Evolutionary conservation across 1,284 basidiomycete genomes (phyloP).

Genomic region (Sanghuangporus weigelae): DNA sequence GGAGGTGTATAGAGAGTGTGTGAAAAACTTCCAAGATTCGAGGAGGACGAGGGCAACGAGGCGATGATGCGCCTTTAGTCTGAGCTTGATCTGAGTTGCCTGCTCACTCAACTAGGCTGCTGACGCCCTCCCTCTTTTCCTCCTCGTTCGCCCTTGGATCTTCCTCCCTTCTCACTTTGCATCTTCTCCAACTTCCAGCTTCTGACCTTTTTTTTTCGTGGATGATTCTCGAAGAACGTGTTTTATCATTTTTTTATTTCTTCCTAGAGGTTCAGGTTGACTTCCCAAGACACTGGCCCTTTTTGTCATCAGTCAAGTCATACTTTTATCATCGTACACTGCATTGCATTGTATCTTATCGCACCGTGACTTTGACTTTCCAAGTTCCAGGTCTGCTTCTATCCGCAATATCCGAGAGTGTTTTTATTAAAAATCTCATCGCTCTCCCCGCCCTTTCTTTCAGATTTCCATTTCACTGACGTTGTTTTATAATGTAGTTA

Average conservation of each 20-base stretch:
- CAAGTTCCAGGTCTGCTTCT: too few relatives aligned
- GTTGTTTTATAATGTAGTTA: not conserved
- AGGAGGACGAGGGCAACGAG: not conserved
- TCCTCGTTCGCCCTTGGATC: not conserved
- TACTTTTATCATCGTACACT: not conserved
- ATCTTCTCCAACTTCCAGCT: not conserved
- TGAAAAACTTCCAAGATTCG: slow-evolving; percentile 41
- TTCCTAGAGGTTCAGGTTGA: too few relatives aligned
- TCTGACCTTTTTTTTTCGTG: too few relatives aligned
- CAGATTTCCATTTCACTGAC: not conserved
- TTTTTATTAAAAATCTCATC: too few relatives aligned
- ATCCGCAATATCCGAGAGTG: too few relatives aligned
- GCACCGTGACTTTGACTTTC: not conserved
- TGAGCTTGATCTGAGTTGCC: not conserved
- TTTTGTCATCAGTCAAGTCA: too few relatives aligned
- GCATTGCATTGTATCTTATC: not conserved
- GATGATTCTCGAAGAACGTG: too few relatives aligned
- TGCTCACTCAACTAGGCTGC: too few relatives aligned
- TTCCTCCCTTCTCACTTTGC: not conserved
- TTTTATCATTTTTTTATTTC: too few relatives aligned
- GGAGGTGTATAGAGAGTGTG: slow-evolving; percentile 55
- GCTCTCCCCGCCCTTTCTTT: not conserved
- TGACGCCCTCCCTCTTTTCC: too few relatives aligned
- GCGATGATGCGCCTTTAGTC: not conserved
- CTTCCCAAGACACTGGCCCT: too few relatives aligned